Evolutionary conservation across 306 rosid species (phyloP), one percentile per base, ranked within the genome.

Genomic region (Sicyos baderoa): DNA sequence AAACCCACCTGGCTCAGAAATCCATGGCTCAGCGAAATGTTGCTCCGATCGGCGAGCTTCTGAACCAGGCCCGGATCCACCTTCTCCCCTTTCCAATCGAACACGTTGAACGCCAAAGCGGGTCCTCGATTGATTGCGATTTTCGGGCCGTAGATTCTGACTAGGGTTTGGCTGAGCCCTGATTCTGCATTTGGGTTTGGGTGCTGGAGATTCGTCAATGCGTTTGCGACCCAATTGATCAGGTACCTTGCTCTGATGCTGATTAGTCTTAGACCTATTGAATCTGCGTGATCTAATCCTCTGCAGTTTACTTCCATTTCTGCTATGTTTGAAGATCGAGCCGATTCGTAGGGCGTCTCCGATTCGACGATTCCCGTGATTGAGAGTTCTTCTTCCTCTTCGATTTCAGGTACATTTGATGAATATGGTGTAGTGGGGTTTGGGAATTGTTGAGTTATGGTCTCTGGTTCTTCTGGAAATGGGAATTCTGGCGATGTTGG

Each of bases 11-110:
- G 72, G 3, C 75, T 53, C 77, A 89, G 44, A 79, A 74, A 35
- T 0, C 86, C 85, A 29, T 35, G 64, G n/a, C 86, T 79, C 12
- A 91, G 54, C 0, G 95, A 87, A 45, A 91, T 82, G 19, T 80
- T 86, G 55, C 73, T 78, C 62, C 97, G 59, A 75, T 87, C 95
- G 51, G 92, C 97, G 0, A 91, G 88, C 79, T 87, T 91, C 76
- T 89, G 97, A 15, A 91, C 95, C 14, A 91, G 72, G 0, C 17
- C 3, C 2, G 96, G 92, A 53, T 91, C 83, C 35, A 89, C 75
- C 52, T 87, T 89, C 29, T 91, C 95, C 44, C 95, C 95, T 80
- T 87, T 89, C 96, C 97, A 91, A 19, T 91, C 97, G 71, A 89
- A 91, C 10, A 91, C 68, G 54, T 91, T 91, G 78, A 91, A 91